These are phyloP conservation scores for Amoebophrya sp. DNA, from an alignment of 169 alveolate species.

Conservation along the genomic window DNA sequence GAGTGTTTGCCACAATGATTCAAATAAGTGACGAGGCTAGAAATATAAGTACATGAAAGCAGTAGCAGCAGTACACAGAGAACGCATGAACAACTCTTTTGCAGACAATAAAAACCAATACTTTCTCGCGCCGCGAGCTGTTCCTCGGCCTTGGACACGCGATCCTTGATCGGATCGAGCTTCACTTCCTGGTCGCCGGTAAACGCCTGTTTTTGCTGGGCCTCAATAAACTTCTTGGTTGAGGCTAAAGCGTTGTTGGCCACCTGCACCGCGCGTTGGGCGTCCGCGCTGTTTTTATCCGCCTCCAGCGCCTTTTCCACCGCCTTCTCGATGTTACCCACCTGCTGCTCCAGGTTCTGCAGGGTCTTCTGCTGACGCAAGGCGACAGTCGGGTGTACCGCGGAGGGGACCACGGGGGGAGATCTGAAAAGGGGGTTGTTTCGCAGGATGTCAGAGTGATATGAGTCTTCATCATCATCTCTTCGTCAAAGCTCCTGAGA, in stretches of 20 bases:
- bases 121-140: not conserved
- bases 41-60: too few species aligned
- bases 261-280: not conserved
- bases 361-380: not conserved
- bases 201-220: not conserved
- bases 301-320: not conserved
- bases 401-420: too few species aligned
- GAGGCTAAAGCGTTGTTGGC: not conserved
- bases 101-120: too few species aligned
- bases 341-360: not conserved
- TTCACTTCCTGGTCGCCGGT: not conserved
- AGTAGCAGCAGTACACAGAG: too few species aligned
- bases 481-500: too few species aligned
- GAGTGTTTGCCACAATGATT: too few species aligned
- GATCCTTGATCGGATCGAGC: not conserved
- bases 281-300: not conserved
- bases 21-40: too few species aligned
- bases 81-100: too few species aligned
- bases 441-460: too few species aligned
- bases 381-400: not conserved
- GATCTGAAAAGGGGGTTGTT: too few species aligned
- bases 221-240: not conserved
- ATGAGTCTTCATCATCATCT: too few species aligned
- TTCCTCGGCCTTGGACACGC: not conserved
- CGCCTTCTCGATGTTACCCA: not conserved